phyloP scores from a whole-genome alignment of 768 basidiomycete species.

The Suillus weaverae region DNA sequence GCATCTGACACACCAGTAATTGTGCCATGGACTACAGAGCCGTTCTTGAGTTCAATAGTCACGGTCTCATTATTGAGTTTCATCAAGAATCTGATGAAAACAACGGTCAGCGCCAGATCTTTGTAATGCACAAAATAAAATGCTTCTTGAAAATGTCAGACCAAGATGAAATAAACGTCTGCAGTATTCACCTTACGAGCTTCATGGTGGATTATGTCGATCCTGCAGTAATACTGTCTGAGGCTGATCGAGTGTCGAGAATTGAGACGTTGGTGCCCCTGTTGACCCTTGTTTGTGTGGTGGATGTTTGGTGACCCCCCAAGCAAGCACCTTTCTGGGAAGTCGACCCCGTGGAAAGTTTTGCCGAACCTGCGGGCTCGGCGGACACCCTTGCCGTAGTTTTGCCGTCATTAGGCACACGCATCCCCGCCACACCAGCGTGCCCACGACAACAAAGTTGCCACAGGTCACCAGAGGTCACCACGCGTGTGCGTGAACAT shows the following conservation, averaged over 20 bases:
- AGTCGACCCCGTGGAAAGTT: too few species aligned
- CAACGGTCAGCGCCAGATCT: slow-evolving; percentile 21
- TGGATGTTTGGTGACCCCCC: not conserved
- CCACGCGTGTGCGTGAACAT: too few species aligned
- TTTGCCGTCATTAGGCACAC: too few species aligned
- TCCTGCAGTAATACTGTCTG: not conserved
- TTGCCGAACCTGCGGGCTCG: too few species aligned
- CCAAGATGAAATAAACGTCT: slow-evolving; percentile 8
- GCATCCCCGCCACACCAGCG: too few species aligned
- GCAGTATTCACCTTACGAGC: slow-evolving; percentile 69
- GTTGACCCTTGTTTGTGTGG: slow-evolving; percentile 3
- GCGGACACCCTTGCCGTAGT: too few species aligned
- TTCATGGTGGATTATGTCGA: slow-evolving; percentile 56
- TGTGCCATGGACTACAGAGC: slow-evolving; percentile 91
- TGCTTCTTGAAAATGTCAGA: slow-evolving; percentile 5
- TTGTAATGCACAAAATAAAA: slow-evolving; percentile 10
- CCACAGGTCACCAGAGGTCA: too few species aligned
- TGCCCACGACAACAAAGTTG: too few species aligned
- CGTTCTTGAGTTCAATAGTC: slow-evolving; percentile 97
- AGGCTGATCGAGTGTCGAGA: not conserved
- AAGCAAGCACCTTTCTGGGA: too few species aligned
- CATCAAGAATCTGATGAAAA: slow-evolving; percentile 84
- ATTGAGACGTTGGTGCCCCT: not conserved
- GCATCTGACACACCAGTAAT: slow-evolving; percentile 74
- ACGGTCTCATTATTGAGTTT: slow-evolving; percentile 99